Percentiles rank a stretch among this genome's conserved stretches.
These are phyloP conservation scores for Coemansia sp. DNA, from an alignment of 192 early-diverging fungal species.

Conservation along the genomic window DNA sequence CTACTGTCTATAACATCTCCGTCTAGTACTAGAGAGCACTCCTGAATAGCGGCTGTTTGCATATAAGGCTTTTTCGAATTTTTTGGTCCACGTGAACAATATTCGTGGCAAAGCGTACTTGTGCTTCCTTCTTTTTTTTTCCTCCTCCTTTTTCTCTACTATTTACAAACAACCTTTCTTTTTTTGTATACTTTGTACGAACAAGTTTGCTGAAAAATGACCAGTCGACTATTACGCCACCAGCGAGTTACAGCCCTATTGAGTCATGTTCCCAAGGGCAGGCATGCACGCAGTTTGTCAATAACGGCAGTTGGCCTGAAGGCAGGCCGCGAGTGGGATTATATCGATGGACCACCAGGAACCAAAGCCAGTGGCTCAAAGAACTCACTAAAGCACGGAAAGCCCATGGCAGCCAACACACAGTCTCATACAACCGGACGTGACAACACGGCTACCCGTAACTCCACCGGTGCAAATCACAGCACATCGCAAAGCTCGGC, in stretches of 20 bases:
- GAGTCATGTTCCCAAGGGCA: neutral
- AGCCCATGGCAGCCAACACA: slow-evolving; percentile 12
- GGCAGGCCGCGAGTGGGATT: slow-evolving; percentile 49
- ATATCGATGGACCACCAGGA: slow-evolving; percentile 33
- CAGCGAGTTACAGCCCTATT: slow-evolving; percentile 7
- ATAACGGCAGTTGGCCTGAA: slow-evolving; percentile 3
- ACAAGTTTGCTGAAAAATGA: slow-evolving; percentile 11
- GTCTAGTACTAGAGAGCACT: no score
- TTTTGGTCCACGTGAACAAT: no score
- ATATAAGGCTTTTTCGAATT: no score
- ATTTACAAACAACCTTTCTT: no score
- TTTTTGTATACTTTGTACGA: no score
- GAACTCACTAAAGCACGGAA: neutral
- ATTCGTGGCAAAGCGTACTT: no score
- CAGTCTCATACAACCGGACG: slow-evolving; percentile 14
- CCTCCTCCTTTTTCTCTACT: neutral
- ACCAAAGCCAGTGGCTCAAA: neutral
- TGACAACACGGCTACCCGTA: slow-evolving; percentile 15
- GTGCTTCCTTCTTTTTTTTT: neutral
- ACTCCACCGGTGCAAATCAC: slow-evolving; percentile 4
- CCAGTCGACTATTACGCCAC: slow-evolving; percentile 30
- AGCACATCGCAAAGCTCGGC: slow-evolving; percentile 7
- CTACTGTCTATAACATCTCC: no score
- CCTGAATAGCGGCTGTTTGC: no score
- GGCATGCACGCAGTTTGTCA: neutral